Evolutionary conservation across 345 rosid species (phyloP), one percentile per base, ranked within the genome.

Genomic region (Anacardium occidentale): DNA sequence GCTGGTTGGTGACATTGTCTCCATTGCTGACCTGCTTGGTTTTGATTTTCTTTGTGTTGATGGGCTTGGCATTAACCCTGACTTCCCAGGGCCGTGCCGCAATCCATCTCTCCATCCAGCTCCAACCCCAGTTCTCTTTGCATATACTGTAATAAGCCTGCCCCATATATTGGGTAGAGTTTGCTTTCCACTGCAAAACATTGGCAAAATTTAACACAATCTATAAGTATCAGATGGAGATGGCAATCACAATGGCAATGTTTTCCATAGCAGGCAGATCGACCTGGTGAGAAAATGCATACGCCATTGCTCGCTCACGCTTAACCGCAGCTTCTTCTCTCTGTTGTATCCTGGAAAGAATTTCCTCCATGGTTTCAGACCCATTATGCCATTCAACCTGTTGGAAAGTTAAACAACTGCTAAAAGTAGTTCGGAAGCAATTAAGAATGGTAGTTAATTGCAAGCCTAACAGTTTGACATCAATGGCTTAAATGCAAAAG

Each of bases 211-310:
- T 62, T 22, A 68, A 12, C 26, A 5, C 17, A 40, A 65, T 26
- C 52, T 2, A 2, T 3, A 22, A 26, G 47, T 26, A 20, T 8
- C 12, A 54, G 12, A 2, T 11, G 3, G 60, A 48, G 21, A 7
- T 8, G 18, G 53, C 24, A 62, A n/a, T n/a, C n/a, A n/a, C n/a
- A n/a, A 24, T 55, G 48, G 34, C 24, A 62, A 34, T 55, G 48
- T 32, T 52, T 53, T 13, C 34, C n/a, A 24, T 21, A 9, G 40
- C 64, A n/a, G 18, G 22, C 42, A 29, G 34, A 37, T 37, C 8
- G 42, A 90, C 94, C 98, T 94, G 97, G 70, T 91, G 98, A 45
- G 96, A 86, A 85, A 94, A 89, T 71, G 98, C 98, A 52, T 91
- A 91, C 10, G 97, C 97, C 94, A 91, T 82, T 62, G 97, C 91